A percentile compares a stretch with the other conserved stretches of the same genome.
Evolutionary conservation across 1,284 basidiomycete genomes (phyloP).

Genomic region (Schizophyllum amplum): DNA sequence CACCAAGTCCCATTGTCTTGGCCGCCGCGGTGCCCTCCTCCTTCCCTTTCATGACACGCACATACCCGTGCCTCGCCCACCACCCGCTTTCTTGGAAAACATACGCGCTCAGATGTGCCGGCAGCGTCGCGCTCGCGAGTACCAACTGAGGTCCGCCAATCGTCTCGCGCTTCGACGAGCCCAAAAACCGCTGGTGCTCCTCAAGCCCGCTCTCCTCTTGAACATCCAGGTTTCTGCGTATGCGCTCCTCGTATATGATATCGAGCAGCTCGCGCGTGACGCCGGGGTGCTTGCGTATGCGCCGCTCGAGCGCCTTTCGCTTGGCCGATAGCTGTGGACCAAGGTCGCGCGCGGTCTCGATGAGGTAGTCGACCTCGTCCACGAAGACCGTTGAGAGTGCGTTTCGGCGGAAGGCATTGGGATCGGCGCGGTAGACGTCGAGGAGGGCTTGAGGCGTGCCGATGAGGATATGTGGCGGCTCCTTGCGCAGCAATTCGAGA

Average conservation of each 20-base stretch:
- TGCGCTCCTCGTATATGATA: slow-evolving; percentile 35
- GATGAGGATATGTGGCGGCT: slow-evolving; percentile 59
- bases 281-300: slow-evolving; percentile 42
- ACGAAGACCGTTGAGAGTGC: slow-evolving; percentile 52
- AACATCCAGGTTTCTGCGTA: slow-evolving; percentile 10
- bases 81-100: slow-evolving; percentile 47
- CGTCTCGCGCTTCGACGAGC: not conserved
- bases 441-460: slow-evolving; percentile 61
- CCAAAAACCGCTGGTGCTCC: slow-evolving; percentile 1
- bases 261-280: slow-evolving; percentile 52
- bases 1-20: slow-evolving; percentile 16
- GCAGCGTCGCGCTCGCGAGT: slow-evolving; percentile 62
- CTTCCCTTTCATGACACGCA: slow-evolving; percentile 33
- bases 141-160: slow-evolving; percentile 45
- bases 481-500: slow-evolving; percentile 29
- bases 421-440: slow-evolving; percentile 42
- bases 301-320: slow-evolving; percentile 14
- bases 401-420: slow-evolving; percentile 33
- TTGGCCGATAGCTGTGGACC: slow-evolving; percentile 29
- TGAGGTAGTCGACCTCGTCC: slow-evolving; percentile 67
- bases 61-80: slow-evolving; percentile 32
- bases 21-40: not conserved
- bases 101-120: slow-evolving; percentile 43
- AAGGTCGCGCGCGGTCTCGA: slow-evolving; percentile 29
- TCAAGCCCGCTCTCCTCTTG: slow-evolving; percentile 1